phyloP scores from a whole-genome alignment of 257 asterid genomes.

The Solanum habrochaites region DNA sequence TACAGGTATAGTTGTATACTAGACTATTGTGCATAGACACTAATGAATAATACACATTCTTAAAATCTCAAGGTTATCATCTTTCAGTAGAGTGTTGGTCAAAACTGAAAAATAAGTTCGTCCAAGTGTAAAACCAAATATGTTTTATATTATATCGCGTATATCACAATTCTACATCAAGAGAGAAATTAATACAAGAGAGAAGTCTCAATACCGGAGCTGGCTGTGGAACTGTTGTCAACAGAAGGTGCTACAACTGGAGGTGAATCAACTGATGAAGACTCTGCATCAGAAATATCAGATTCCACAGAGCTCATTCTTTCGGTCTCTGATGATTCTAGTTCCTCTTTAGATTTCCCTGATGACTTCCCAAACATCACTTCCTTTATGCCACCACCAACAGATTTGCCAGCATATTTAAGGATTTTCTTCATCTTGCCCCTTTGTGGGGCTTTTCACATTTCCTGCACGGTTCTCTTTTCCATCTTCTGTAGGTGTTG shows the following conservation, averaged over 20 bases:
- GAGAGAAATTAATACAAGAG: background rate
- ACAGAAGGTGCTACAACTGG: slow-evolving; percentile 10
- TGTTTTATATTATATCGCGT: background rate
- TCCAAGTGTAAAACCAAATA: background rate
- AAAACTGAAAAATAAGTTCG: background rate
- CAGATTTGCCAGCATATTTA: slow-evolving; percentile 55
- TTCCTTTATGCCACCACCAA: slow-evolving; percentile 38
- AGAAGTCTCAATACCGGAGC: background rate
- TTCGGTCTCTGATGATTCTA: slow-evolving; percentile 7
- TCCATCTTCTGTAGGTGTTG: slow-evolving; percentile 21
- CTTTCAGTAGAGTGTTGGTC: background rate
- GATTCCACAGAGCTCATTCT: background rate
- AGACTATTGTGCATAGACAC: background rate
- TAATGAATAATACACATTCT: background rate
- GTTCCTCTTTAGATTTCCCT: slow-evolving; percentile 21
- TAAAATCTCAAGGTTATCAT: background rate
- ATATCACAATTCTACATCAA: background rate
- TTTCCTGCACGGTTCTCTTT: slow-evolving; percentile 29
- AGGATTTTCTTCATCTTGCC: slow-evolving; percentile 48
- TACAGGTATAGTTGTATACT: background rate
- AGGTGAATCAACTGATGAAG: slow-evolving; percentile 17
- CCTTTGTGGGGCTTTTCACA: slow-evolving; percentile 19
- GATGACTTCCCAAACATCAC: slow-evolving; percentile 39
- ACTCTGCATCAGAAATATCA: slow-evolving; percentile 26
- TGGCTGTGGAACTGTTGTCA: background rate